These are phyloP conservation scores for Bromus sterilis DNA, from an alignment of 176 grass and related monocot genomes.

Conservation along the genomic window DNA sequence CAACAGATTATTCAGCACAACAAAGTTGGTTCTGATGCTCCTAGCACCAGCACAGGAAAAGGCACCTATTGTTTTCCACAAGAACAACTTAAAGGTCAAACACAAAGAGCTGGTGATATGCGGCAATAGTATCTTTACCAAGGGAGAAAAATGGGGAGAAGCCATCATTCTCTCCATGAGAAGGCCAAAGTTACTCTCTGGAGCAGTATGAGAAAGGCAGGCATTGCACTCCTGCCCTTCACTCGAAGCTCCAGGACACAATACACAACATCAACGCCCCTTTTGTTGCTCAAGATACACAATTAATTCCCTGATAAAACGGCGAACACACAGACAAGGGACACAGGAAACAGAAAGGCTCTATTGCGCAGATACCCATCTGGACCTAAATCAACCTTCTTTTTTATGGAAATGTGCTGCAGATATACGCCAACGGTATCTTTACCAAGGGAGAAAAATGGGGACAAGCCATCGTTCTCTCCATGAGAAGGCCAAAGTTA, in stretches of 20 bases:
- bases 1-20: neutral
- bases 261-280: neutral
- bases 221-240: slow-evolving; percentile 37
- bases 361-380: neutral
- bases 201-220: slow-evolving; percentile 55
- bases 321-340: neutral
- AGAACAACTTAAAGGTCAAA: neutral
- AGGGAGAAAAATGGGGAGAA: neutral
- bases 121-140: slow-evolving; percentile 23
- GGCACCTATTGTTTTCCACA: neutral
- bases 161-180: slow-evolving; percentile 14
- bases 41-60: neutral
- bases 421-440: slow-evolving; percentile 25
- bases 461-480: slow-evolving; percentile 1
- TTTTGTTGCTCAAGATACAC: neutral
- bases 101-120: neutral
- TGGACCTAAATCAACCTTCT: neutral
- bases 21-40: neutral
- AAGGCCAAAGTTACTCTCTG: slow-evolving; percentile 18
- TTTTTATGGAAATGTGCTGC: neutral
- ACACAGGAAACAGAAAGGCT: neutral
- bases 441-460: slow-evolving; percentile 21
- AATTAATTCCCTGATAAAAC: neutral
- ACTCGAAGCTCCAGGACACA: slow-evolving; percentile 37
- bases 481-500: slow-evolving; percentile 8